Base-by-base conservation (phyloP, 2,329 filamentous ascomycete genomes). In the Magnaporthales sp. region DNA sequence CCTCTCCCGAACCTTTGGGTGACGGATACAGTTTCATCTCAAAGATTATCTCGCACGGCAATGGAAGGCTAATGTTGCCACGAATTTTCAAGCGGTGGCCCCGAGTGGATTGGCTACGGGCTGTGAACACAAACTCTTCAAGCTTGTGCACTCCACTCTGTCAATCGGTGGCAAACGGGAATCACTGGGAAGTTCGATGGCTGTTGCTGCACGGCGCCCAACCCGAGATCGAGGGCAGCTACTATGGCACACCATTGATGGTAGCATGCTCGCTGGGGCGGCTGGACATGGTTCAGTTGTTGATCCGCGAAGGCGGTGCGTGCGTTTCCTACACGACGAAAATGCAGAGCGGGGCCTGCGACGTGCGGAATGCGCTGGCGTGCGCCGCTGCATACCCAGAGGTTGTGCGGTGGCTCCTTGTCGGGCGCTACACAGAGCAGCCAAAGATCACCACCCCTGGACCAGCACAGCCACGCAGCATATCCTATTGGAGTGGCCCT, bases 241-340 rank as follows among this genome's bases (percentile, higher is more conserved):
- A 19, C 2, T 67, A 70, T 46, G 70, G 70, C 13, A 70, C 68
- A 29, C 66, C 70, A 19, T 67, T 70, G 30, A 70, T 71, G 68
- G 27, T 60, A 6, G 69, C 70, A 2, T 70, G 69, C 46, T 13
- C 38, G 6, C 65, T 60, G 11, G 68, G 69, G 2, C 27, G 67
- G 2, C 11, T 67, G 7, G 62, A 62, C 2, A 64, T 54, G 11
- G 69, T 69, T 0, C 68, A 65, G 60, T 11, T 67, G 4, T 64
- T 71, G 1, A 56, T 71, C 4, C 29, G 26, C 3, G 24, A 24
- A 2, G 60, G 64, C 22, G 69, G 68, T 9, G 69, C 69, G 5
- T 29, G 58, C 29, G 64, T 70, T 26, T 62, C 69, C 1, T 68
- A 70, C 32, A 61, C 27, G 24, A 54, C 11, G 27, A n/a, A 24